Conservation (phyloP, 495 filamentous ascomycete species). For the Podospora fimiseda region DNA sequence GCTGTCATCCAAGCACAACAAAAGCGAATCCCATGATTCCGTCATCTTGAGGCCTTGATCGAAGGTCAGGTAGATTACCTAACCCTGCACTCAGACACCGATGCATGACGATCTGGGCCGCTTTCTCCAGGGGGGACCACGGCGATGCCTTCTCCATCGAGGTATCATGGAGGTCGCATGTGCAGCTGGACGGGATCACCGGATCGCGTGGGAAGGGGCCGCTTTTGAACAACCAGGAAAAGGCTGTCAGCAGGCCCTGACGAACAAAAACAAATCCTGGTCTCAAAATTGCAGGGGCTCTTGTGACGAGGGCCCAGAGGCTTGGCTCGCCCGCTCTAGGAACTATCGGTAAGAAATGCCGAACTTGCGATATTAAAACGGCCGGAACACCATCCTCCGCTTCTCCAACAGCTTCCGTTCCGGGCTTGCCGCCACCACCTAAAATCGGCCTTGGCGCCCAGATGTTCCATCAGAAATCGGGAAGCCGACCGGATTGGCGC, state of each 20-base stretch:
- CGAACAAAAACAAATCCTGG: slow-evolving; percentile 3
- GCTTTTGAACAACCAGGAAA: neutral
- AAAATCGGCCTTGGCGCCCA: slow-evolving; percentile 16
- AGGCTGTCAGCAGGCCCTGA: neutral
- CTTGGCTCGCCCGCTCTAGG: slow-evolving; percentile 23
- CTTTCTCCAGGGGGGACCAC: no score
- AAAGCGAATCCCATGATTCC: no score
- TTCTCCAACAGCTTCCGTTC: neutral
- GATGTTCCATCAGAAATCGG: slow-evolving; percentile 11
- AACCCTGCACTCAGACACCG: no score
- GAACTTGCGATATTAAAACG: neutral
- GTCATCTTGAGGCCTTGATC: no score
- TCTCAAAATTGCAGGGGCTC: neutral
- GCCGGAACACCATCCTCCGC: slow-evolving; percentile 19
- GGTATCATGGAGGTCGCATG: neutral
- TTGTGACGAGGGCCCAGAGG: slow-evolving; percentile 10
- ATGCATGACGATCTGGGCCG: no score
- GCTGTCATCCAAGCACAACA: neutral
- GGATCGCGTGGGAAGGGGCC: neutral
- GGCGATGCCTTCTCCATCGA: slow-evolving; percentile 6
- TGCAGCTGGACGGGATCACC: slow-evolving; percentile 3
- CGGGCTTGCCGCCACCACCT: slow-evolving; percentile 2
- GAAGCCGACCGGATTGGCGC: slow-evolving; percentile 6
- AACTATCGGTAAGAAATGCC: slow-evolving; percentile 20
- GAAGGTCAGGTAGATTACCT: no score